Conservation (phyloP, 2,329 filamentous ascomycete genomes). For the Colletotrichum camelliae region DNA sequence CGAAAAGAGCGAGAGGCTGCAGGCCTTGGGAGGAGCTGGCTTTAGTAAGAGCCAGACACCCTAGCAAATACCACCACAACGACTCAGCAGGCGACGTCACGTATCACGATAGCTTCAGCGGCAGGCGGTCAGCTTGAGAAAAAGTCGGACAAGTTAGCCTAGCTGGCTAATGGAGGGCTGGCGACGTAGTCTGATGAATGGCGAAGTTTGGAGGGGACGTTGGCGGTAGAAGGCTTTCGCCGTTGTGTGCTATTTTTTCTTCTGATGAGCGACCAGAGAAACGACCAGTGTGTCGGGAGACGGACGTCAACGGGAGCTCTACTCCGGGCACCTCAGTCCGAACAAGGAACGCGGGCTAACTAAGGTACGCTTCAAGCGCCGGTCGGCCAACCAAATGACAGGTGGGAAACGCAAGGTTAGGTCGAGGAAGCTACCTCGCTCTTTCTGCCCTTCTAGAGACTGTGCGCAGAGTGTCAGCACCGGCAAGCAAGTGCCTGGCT, state of each 20-base stretch:
- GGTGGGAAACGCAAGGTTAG: not conserved
- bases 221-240: not conserved
- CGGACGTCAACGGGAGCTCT: conserved; percentile 1
- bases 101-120: conserved; percentile 20
- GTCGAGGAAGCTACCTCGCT: not conserved
- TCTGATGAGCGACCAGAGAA: not conserved
- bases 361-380: not conserved
- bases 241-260: not conserved
- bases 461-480: not conserved
- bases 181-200: not conserved
- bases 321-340: not conserved
- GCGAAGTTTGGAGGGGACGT: not conserved
- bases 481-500: not conserved
- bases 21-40: conserved; percentile 6
- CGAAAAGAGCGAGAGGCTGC: conserved; percentile 3
- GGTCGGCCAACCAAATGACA: not conserved
- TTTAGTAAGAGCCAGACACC: conserved; percentile 21
- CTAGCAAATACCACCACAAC: conserved; percentile 14
- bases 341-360: not conserved
- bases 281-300: not conserved
- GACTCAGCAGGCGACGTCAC: conserved; percentile 17
- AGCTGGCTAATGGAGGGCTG: not conserved
- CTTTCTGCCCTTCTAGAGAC: not conserved
- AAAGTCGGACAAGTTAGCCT: not conserved
- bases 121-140: not conserved